These are phyloP conservation scores for Thymus quinquecostatus DNA, from an alignment of 257 asterid species.

Conservation along the genomic window DNA sequence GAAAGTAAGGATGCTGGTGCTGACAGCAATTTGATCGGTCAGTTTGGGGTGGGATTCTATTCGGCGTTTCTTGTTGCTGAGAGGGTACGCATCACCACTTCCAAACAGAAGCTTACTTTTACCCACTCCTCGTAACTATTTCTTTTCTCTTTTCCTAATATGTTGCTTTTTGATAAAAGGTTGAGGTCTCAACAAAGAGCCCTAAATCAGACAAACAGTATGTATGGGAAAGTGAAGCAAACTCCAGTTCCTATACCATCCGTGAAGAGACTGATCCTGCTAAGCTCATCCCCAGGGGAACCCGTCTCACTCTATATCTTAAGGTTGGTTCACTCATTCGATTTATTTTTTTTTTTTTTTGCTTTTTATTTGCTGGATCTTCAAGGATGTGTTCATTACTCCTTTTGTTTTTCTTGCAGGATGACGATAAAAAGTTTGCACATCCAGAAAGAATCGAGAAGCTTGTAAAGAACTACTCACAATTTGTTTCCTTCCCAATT, in stretches of 20 bases:
- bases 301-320: conserved; percentile 87
- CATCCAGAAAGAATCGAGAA: conserved; percentile 91
- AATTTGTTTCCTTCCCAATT: conserved; percentile 95
- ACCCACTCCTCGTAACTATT: not conserved
- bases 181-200: conserved; percentile 97
- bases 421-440: conserved; percentile 89
- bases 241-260: conserved; percentile 90
- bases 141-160: conserved; percentile 3
- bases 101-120: conserved; percentile 24
- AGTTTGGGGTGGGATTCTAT: conserved; percentile 99
- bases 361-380: conserved; percentile 7
- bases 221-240: conserved; percentile 96
- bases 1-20: conserved; percentile 92
- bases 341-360: not conserved
- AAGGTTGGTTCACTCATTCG: conserved; percentile 54
- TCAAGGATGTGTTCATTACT: conserved; percentile 22
- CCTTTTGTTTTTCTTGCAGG: conserved; percentile 49
- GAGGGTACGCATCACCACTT: conserved; percentile 50
- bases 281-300: conserved; percentile 87
- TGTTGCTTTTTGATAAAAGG: conserved; percentile 49
- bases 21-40: conserved; percentile 97
- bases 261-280: conserved; percentile 93
- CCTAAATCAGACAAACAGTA: conserved; percentile 95
- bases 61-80: conserved; percentile 96
- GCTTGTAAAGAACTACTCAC: conserved; percentile 93